These are phyloP conservation scores for Exserohilum turcica DNA, from an alignment of 2,329 filamentous ascomycete genomes.

Conservation along the genomic window DNA sequence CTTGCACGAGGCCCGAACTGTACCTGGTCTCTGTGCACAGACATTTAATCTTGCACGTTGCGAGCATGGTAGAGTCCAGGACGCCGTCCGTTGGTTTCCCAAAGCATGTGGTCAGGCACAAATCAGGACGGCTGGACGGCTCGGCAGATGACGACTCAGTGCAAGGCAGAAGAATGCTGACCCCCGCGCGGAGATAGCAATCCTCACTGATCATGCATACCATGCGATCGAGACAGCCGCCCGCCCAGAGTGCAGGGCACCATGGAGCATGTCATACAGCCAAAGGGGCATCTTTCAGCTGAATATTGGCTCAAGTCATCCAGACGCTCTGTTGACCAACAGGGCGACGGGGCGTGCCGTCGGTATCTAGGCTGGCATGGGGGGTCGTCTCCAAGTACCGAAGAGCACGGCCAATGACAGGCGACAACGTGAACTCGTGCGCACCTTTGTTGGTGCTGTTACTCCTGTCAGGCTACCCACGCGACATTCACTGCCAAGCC, in stretches of 20 bases:
- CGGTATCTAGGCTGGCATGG: conserved; percentile 12
- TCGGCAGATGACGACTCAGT: neutral
- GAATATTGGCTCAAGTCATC: neutral
- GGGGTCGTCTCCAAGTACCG: conserved; percentile 10
- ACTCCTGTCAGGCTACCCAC: conserved; percentile 15
- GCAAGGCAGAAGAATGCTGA: neutral
- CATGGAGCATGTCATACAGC: conserved; percentile 20
- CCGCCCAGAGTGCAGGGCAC: conserved; percentile 13
- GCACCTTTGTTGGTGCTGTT: conserved; percentile 21
- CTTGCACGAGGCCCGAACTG: neutral
- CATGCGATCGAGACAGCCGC: neutral
- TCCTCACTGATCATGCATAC: conserved; percentile 1
- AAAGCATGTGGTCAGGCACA: neutral
- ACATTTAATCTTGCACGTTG: neutral
- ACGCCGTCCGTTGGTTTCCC: conserved; percentile 4
- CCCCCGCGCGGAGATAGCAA: conserved; percentile 10
- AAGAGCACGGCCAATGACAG: conserved; percentile 16
- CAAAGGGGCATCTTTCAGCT: conserved; percentile 12
- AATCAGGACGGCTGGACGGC: neutral
- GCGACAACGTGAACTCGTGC: conserved; percentile 25
- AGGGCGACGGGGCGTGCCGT: conserved; percentile 17
- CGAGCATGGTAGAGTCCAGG: neutral
- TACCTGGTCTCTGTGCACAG: neutral
- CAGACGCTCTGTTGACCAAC: conserved; percentile 7
- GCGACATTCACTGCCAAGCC: conserved; percentile 23